Conservation (phyloP, 305 asterid species). For the Fraxinus nigra region DNA sequence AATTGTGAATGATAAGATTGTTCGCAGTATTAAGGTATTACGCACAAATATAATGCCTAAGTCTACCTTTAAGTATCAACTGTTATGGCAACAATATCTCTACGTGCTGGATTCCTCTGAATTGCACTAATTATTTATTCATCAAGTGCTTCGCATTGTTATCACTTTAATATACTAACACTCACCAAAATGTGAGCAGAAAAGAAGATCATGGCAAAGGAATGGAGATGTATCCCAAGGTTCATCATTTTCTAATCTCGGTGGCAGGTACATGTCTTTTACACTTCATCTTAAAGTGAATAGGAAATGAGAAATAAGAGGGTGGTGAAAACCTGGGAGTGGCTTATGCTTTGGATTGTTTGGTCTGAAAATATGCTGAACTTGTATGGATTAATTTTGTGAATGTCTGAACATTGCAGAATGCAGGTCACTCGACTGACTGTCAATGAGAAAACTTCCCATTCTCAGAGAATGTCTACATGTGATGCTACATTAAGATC, state of each 20-base stretch:
- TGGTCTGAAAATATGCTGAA: neutral
- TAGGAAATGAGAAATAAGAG: slow-evolving; percentile 1
- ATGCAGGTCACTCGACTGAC: slow-evolving; percentile 37
- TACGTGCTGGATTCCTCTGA: neutral
- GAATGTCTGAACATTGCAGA: slow-evolving; percentile 44
- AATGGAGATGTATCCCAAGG: slow-evolving; percentile 50
- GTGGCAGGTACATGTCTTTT: slow-evolving; percentile 57
- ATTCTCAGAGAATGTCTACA: slow-evolving; percentile 50
- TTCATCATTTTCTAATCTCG: slow-evolving; percentile 59
- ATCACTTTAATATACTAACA: slow-evolving; percentile 16
- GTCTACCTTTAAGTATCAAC: neutral
- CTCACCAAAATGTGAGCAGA: slow-evolving; percentile 56
- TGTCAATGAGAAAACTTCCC: slow-evolving; percentile 48
- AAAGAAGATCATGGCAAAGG: slow-evolving; percentile 63
- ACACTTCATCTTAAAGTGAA: slow-evolving; percentile 24
- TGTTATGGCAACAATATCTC: slow-evolving; percentile 2
- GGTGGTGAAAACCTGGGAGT: neutral
- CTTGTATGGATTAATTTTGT: slow-evolving; percentile 8
- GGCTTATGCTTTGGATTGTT: neutral
- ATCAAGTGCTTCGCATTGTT: neutral
- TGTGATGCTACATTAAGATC: slow-evolving; percentile 47
- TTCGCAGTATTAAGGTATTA: slow-evolving; percentile 73
- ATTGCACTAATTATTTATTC: neutral
- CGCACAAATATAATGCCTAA: neutral
- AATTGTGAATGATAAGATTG: slow-evolving; percentile 52